A percentile compares a stretch with the other conserved stretches of the same genome.
phyloP scores from a whole-genome alignment of 805 yeast genomes.

The Saccharomycopsis microspora region DNA sequence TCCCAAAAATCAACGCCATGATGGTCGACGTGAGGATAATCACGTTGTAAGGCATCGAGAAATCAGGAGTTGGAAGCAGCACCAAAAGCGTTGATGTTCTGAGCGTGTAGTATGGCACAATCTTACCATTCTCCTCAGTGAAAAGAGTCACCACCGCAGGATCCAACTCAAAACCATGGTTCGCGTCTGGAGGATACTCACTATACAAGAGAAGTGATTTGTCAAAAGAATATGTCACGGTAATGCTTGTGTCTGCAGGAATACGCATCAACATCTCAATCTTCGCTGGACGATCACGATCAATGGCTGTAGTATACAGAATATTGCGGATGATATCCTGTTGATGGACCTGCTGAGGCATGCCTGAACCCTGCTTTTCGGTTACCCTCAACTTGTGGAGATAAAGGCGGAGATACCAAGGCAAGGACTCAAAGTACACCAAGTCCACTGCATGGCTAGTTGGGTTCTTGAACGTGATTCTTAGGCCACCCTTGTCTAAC shows the following conservation, averaged over 20 bases:
- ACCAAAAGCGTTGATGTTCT: constrained; percentile 83
- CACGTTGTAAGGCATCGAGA: constrained; percentile 97
- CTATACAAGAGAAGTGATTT: constrained; percentile 74
- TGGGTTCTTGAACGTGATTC: constrained; percentile 70
- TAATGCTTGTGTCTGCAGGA: constrained; percentile 53
- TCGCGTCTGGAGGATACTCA: constrained; percentile 99
- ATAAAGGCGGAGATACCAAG: constrained; percentile 87
- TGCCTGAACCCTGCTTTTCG: not conserved
- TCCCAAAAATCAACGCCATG: constrained; percentile 86
- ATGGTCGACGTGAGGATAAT: constrained; percentile 88
- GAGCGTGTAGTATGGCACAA: constrained; percentile 30
- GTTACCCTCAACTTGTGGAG: constrained; percentile 52
- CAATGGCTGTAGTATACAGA: constrained; percentile 66
- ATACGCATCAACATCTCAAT: constrained; percentile 54
- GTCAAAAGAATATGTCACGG: constrained; percentile 70
- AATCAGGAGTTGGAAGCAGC: constrained; percentile 92
- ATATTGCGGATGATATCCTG: constrained; percentile 36
- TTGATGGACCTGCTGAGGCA: constrained; percentile 18
- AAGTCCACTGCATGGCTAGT: constrained; percentile 35
- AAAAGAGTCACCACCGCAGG: constrained; percentile 70
- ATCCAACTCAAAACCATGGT: constrained; percentile 91
- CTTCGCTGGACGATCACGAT: constrained; percentile 73
- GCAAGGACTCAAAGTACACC: constrained; percentile 68
- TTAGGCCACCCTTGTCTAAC: constrained; percentile 82
- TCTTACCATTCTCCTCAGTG: constrained; percentile 14